Evolutionary conservation across 805 yeast genomes (phyloP).

Genomic region (Cyberlindnera veronae): DNA sequence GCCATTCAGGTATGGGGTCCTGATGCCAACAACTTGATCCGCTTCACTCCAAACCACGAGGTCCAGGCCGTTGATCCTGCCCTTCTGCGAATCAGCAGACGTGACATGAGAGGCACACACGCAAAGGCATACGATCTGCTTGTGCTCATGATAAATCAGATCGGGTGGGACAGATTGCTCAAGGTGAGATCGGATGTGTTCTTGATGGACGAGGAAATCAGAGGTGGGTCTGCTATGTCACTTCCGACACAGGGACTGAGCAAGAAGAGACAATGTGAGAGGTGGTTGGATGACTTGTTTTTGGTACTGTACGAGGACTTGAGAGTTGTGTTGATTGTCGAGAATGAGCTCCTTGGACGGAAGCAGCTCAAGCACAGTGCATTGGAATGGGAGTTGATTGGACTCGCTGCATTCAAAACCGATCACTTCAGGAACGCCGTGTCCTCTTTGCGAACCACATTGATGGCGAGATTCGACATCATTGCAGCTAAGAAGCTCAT

Average conservation of each 20-base stretch:
- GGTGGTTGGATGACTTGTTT: slow-evolving; percentile 77
- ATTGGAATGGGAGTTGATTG: slow-evolving; percentile 72
- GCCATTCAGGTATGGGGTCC: slow-evolving; percentile 25
- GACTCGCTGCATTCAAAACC: slow-evolving; percentile 48
- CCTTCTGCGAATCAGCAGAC: slow-evolving; percentile 48
- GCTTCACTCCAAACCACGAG: slow-evolving; percentile 27
- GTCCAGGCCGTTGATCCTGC: slow-evolving; percentile 44
- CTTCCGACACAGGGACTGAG: slow-evolving; percentile 15
- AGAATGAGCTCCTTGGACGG: slow-evolving; percentile 26
- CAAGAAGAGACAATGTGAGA: slow-evolving; percentile 60
- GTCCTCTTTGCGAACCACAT: slow-evolving; percentile 51
- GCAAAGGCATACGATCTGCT: slow-evolving; percentile 64
- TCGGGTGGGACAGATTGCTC: slow-evolving; percentile 84
- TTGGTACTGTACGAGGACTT: slow-evolving; percentile 66
- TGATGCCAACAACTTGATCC: slow-evolving; percentile 25
- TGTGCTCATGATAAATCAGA: slow-evolving; percentile 58
- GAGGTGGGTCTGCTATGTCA: slow-evolving; percentile 28
- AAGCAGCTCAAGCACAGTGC: slow-evolving; percentile 48
- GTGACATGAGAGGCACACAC: slow-evolving; percentile 50
- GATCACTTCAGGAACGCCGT: slow-evolving; percentile 46
- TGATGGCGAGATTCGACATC: slow-evolving; percentile 58
- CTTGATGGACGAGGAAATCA: slow-evolving; percentile 75
- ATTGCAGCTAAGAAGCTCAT: slow-evolving; percentile 52
- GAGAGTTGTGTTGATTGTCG: slow-evolving; percentile 35
- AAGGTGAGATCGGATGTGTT: slow-evolving; percentile 65